Percentiles rank a stretch among this genome's conserved stretches.
Evolutionary conservation across 345 rosid genomes (phyloP).

Genomic region (Sisymbrium altissimum): DNA sequence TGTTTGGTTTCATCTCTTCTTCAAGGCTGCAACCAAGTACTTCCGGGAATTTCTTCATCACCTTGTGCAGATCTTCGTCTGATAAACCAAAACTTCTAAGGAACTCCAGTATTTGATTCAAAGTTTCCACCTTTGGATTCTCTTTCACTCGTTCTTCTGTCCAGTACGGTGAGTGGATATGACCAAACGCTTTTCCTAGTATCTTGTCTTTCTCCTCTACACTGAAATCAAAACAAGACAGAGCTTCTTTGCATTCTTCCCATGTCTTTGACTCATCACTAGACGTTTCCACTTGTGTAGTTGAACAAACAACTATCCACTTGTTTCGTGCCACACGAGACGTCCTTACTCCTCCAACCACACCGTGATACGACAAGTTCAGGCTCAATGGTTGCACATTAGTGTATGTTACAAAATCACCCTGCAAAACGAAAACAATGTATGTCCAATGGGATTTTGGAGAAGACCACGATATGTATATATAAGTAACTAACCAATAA

Average conservation of each 20-base stretch:
- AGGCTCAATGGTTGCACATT: slow-evolving; percentile 20
- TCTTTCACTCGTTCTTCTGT: slow-evolving; percentile 71
- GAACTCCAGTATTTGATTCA: slow-evolving; percentile 54
- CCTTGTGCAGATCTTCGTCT: slow-evolving; percentile 57
- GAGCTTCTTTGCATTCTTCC: slow-evolving; percentile 76
- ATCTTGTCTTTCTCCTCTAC: slow-evolving; percentile 77
- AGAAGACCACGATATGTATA: not conserved
- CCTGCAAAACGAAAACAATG: slow-evolving; percentile 40
- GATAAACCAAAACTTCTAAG: slow-evolving; percentile 62
- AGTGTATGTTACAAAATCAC: slow-evolving; percentile 34
- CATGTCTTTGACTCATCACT: slow-evolving; percentile 58
- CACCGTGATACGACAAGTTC: slow-evolving; percentile 24
- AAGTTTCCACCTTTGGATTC: slow-evolving; percentile 53
- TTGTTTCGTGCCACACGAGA: slow-evolving; percentile 35
- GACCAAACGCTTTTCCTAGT: slow-evolving; percentile 84
- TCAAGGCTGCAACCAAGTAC: slow-evolving; percentile 80
- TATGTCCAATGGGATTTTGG: not conserved
- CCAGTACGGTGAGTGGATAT: slow-evolving; percentile 84
- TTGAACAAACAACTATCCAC: slow-evolving; percentile 41
- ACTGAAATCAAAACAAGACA: slow-evolving; percentile 58
- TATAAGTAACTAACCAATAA: not conserved
- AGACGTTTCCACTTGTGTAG: slow-evolving; percentile 34
- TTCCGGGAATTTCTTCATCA: slow-evolving; percentile 88
- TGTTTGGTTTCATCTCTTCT: slow-evolving; percentile 64
- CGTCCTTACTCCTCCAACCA: slow-evolving; percentile 13